Conservation (phyloP, 345 rosid genomes). For the Limnanthes douglasii region DNA sequence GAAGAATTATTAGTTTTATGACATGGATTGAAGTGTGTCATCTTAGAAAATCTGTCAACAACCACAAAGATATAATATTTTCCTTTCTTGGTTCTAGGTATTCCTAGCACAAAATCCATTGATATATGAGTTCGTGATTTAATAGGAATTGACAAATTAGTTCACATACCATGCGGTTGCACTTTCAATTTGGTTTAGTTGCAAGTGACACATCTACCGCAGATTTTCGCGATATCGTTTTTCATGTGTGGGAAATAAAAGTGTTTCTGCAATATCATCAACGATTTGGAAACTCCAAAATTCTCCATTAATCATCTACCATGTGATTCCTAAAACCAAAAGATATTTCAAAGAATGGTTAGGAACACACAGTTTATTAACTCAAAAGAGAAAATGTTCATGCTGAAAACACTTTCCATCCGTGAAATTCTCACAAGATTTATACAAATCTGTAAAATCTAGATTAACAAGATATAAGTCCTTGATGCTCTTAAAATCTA, state of each 20-base stretch:
- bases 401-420: background rate
- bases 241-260: background rate
- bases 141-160: too few species aligned
- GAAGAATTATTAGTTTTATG: too few species aligned
- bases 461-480: background rate
- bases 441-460: background rate
- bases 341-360: background rate
- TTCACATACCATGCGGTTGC: too few species aligned
- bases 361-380: background rate
- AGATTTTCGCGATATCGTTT: background rate
- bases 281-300: background rate
- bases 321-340: background rate
- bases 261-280: background rate
- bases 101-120: too few species aligned
- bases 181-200: too few species aligned
- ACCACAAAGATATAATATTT: too few species aligned
- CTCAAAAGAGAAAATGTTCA: background rate
- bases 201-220: background rate
- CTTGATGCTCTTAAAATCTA: background rate
- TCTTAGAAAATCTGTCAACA: too few species aligned
- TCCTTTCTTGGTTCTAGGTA: too few species aligned
- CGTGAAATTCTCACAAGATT: background rate
- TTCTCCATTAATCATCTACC: background rate
- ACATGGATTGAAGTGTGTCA: too few species aligned
- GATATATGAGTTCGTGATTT: too few species aligned